A percentile compares a stretch with the other conserved stretches of the same genome.
Conservation (phyloP, 2,329 filamentous ascomycete species). For the Acrocalymma vagum region DNA sequence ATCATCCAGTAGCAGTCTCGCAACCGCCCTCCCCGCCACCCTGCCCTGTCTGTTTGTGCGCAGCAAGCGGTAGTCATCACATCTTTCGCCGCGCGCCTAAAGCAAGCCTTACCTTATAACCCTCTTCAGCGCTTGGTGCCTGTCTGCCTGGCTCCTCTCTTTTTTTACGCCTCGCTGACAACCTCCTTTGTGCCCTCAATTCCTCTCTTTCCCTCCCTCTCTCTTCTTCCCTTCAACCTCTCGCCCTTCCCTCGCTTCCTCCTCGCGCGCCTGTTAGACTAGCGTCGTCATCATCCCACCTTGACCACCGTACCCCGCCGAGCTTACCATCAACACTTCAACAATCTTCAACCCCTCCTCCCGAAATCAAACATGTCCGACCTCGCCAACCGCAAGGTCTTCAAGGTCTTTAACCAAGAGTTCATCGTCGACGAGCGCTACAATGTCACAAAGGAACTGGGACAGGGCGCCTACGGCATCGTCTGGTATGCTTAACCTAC, state of each 20-base stretch:
- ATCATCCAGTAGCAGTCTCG: constrained; percentile 19
- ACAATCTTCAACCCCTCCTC: constrained; percentile 9
- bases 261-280: constrained; percentile 8
- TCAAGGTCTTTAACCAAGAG: constrained; percentile 90
- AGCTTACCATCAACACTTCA: constrained; percentile 1
- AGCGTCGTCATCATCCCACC: constrained; percentile 4
- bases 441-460: constrained; percentile 97
- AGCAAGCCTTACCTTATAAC: constrained; percentile 26
- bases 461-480: constrained; percentile 97
- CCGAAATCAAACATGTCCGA: constrained; percentile 60
- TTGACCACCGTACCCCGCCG: constrained; percentile 3
- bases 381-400: constrained; percentile 74
- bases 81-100: constrained; percentile 38
- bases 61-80: constrained; percentile 32
- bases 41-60: constrained; percentile 21
- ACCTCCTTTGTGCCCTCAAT: background rate
- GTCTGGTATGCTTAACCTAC: constrained; percentile 79
- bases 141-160: no score
- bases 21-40: constrained; percentile 28
- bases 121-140: constrained; percentile 23
- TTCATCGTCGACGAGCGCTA: constrained; percentile 98
- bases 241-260: constrained; percentile 1
- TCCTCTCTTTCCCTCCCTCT: background rate
- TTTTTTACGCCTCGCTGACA: no score
- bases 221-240: constrained; percentile 6